Evolutionary conservation across 2,329 filamentous ascomycete species (phyloP), one percentile per base, ranked within the genome.

Genomic region (Paecilomyces dactylethromorphus): DNA sequence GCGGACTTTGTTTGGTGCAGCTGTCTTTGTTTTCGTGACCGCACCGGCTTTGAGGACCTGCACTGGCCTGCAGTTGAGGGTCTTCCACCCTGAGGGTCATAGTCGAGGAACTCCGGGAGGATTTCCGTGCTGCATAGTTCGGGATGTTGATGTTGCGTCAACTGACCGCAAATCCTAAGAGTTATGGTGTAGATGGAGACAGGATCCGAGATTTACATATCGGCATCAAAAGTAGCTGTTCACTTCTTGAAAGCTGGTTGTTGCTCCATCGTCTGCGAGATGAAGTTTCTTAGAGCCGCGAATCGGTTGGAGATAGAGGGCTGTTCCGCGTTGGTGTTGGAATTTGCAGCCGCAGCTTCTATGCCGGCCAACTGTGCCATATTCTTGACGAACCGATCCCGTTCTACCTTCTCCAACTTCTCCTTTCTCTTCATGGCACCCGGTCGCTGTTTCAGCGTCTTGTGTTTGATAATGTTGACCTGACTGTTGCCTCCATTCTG

Each of bases 221-320:
- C n/a, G n/a, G 39, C 10, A n/a, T 8, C 18, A 15, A 18, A n/a
- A n/a, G 39, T 21, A 45, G n/a, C 8, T n/a, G 6, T 65, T 66
- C 68, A 72, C 60, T 71, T 67, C 49, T 80, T 73, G 70, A 96
- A 96, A 2, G 88, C 90, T 13, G 88, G 85, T 66, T 93, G 93
- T 74, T 91, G 89, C 76, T 96, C 91, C 87, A 96, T 91, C 0
- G 91, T 97, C 50, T 87, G 83, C 1, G 90, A 88, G 56, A 97
- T 95, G 70, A 93, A 95, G 10, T 81, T 86, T 66, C 92, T 85
- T 73, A 97, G 72, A 15, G 91, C 91, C 31, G 89, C 89, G 89
- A 91, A 97, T 58, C 89, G 80, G 67, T 81, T 85, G 10, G 83
- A 77, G 15, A 82, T 85, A 1, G 75, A 65, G 29, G 65, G 64